Base-by-base conservation (phyloP, 2,329 filamentous ascomycete genomes). In the Penicillium sp. region DNA sequence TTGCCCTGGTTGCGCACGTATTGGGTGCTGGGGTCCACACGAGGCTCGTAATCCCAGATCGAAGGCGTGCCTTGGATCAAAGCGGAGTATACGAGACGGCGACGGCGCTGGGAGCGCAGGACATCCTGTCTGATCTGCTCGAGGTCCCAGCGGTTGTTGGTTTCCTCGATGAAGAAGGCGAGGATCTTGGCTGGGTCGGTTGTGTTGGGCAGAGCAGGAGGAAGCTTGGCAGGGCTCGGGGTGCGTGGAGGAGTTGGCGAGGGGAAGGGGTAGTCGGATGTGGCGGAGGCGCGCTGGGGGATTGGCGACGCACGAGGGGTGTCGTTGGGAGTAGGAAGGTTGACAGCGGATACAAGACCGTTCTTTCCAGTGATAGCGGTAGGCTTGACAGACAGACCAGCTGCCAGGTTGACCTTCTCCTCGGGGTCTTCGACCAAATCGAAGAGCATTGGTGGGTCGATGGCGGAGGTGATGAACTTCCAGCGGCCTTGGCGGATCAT, bases 401-500 rank as follows among this genome's bases (percentile, higher is more conserved):
- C 70, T 3, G 67, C 72, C 44, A 95, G 77, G 72, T 96, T 93
- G 60, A 81, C 77, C n/a, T 90, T 74, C 76, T 96, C 91, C 32
- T 85, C 75, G 0, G 91, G 90, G 67, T 97, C 92, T 18, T 78
- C 73, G 42, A 80, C 79, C 6, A 97, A 79, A 74, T 97, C 89
- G 79, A 86, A 97, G 11, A 97, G 83, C 76, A 94, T 90, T 29
- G 89, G 87, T 31, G 88, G 87, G 68, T 97, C 92, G 21, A 87
- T 87, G 6, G 92, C 86, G 66, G 91, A 96, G 59, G 84, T 91
- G 60, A 94, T 86, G 72, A 92, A 96, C 79, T 97, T 97, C 90
- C 90, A 97, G 44, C 83, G 81, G 8, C 90, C 90, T 50, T 91
- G 87, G 54, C 89, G 87, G 68, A 97, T 97, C 92, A 97, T 97